These are phyloP conservation scores for Sporothrix schenckii DNA, from an alignment of 2,329 filamentous ascomycete genomes.

Conservation along the genomic window DNA sequence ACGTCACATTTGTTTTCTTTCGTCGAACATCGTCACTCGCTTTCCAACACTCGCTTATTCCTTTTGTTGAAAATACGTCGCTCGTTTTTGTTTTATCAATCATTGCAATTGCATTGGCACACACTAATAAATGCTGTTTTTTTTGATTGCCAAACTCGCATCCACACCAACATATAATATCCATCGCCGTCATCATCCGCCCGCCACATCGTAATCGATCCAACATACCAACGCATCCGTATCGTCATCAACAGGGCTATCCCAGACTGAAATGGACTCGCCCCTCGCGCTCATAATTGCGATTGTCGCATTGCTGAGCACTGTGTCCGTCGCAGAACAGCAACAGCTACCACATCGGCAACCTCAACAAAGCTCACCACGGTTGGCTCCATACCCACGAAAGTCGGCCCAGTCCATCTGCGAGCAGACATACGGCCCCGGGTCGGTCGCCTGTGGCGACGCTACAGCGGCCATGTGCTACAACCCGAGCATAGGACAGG, in stretches of 20 bases:
- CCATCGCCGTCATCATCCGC: neutral
- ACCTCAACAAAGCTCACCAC: neutral
- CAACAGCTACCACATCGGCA: neutral
- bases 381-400: neutral
- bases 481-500: constrained; percentile 44
- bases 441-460: constrained; percentile 36
- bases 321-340: neutral
- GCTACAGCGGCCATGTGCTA: constrained; percentile 43
- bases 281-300: neutral
- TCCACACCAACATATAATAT: neutral
- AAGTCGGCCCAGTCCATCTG: constrained; percentile 19
- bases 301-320: neutral
- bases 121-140: neutral
- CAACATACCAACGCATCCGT: neutral
- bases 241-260: neutral
- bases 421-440: constrained; percentile 38
- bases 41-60: neutral
- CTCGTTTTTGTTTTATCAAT: neutral
- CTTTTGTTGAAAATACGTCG: neutral
- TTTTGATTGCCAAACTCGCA: neutral
- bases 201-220: neutral
- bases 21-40: neutral
- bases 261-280: neutral
- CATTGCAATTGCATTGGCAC: neutral
- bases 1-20: neutral